Conservation (phyloP, 2,329 filamentous ascomycete genomes). For the Fusarium haematococcum region DNA sequence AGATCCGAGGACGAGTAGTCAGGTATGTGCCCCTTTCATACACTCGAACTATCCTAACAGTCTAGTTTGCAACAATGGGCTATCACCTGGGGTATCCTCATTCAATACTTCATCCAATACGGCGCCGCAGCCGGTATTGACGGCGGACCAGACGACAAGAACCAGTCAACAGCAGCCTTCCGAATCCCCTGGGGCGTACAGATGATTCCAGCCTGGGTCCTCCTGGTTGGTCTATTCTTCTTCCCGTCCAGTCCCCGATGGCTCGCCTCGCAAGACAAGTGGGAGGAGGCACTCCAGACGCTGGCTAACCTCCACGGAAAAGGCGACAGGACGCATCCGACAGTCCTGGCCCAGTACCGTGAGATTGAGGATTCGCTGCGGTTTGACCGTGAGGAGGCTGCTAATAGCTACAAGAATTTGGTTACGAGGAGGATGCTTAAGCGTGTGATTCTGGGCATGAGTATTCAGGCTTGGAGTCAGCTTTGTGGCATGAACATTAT, state of each 20-base stretch:
- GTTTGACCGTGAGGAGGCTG: conserved; percentile 65
- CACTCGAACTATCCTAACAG: not conserved
- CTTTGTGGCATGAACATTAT: conserved; percentile 71
- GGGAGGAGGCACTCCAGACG: conserved; percentile 71
- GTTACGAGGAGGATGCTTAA: conserved; percentile 64
- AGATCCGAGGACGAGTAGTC: conserved; percentile 70
- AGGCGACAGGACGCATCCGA: conserved; percentile 66
- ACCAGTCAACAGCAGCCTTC: conserved; percentile 66
- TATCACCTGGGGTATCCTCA: conserved; percentile 76
- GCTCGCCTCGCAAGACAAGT: conserved; percentile 74
- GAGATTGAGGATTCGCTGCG: conserved; percentile 68
- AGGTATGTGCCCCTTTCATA: conserved; percentile 22
- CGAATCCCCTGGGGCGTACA: conserved; percentile 73
- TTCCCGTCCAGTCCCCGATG: conserved; percentile 76
- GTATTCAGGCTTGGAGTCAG: conserved; percentile 70
- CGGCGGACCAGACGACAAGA: conserved; percentile 60
- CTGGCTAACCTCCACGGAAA: conserved; percentile 69
- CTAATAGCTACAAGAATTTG: conserved; percentile 62
- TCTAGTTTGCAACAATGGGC: conserved; percentile 72
- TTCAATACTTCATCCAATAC: conserved; percentile 75
- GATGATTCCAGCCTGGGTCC: conserved; percentile 64
- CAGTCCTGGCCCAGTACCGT: conserved; percentile 72
- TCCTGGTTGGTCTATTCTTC: conserved; percentile 69
- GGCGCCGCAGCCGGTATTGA: conserved; percentile 66
- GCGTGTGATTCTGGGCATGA: conserved; percentile 68